Percentiles rank a stretch among this genome's conserved stretches.
Evolutionary conservation across 169 alveolate species (phyloP).

Genomic region (Babesia gibsoni): DNA sequence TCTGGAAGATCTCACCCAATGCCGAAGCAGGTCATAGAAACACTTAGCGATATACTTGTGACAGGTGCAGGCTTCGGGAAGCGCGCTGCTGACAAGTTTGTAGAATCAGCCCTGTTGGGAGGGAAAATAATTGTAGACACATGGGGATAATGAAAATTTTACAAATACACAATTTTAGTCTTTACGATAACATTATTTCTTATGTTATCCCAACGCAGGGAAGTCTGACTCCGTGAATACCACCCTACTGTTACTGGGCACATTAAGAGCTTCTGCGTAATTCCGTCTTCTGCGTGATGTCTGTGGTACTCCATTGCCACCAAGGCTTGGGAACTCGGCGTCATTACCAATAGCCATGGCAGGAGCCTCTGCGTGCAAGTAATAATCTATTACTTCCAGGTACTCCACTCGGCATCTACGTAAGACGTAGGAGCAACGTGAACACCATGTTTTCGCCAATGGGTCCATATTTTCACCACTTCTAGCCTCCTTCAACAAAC

Average conservation of each 20-base stretch:
- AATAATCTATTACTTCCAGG: conserved; percentile 55
- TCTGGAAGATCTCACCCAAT: conserved; percentile 66
- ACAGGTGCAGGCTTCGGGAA: conserved; percentile 38
- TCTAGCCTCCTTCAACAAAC: conserved; percentile 50
- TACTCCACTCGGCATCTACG: conserved; percentile 55
- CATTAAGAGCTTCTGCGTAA: conserved; percentile 54
- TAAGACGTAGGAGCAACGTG: conserved; percentile 37
- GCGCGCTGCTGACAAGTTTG: conserved; percentile 36
- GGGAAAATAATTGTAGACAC: conserved; percentile 52
- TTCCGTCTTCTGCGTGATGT: conserved; percentile 5
- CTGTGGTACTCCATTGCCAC: conserved; percentile 7
- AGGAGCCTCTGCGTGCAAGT: conserved; percentile 38
- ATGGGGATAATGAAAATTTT: conserved; percentile 34
- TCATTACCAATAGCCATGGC: conserved; percentile 52
- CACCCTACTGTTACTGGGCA: not conserved
- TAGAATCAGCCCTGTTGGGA: conserved; percentile 35
- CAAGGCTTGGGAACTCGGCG: conserved; percentile 50
- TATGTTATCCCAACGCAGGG: conserved; percentile 42
- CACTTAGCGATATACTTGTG: conserved; percentile 24
- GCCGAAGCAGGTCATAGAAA: conserved; percentile 55
- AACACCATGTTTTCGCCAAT: conserved; percentile 44
- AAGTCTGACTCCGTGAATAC: conserved; percentile 51
- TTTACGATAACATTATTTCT: not conserved
- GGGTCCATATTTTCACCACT: conserved; percentile 4
- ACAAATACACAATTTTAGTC: not conserved